Conservation (phyloP, 148 eudicot species). For the Vaccinium myrtillus region DNA sequence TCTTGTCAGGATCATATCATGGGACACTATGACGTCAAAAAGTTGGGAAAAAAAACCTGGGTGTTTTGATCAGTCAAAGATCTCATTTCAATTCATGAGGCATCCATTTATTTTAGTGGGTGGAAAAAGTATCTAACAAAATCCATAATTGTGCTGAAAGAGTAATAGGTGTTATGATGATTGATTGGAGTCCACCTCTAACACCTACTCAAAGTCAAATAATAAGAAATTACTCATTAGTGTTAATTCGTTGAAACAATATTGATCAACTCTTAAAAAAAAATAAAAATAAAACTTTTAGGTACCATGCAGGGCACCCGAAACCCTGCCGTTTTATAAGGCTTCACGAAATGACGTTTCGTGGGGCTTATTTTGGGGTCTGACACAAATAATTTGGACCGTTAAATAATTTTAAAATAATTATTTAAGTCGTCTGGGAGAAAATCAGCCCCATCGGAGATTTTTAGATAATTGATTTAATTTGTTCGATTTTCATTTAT, state of each 20-base stretch:
- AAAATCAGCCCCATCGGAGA: too few species aligned
- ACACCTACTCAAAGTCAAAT: neutral
- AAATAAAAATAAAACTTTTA: neutral
- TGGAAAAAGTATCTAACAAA: neutral
- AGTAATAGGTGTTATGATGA: neutral
- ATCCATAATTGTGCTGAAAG: neutral
- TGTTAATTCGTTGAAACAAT: neutral
- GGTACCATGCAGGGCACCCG: too few species aligned
- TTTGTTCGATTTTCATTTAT: too few species aligned
- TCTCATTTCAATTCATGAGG: neutral
- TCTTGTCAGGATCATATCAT: neutral
- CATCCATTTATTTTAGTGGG: neutral
- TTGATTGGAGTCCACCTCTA: neutral
- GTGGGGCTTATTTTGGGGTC: too few species aligned
- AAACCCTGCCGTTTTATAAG: too few species aligned
- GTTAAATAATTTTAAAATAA: too few species aligned
- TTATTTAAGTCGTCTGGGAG: too few species aligned
- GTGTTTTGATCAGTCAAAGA: neutral
- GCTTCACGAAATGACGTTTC: too few species aligned
- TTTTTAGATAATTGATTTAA: too few species aligned
- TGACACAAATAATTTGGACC: too few species aligned
- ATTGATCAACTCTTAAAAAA: neutral
- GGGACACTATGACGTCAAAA: neutral
- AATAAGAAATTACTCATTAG: neutral
- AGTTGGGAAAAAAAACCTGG: neutral